Conservation (phyloP, 2,329 filamentous ascomycete species). For the Colletotrichum siamense region DNA sequence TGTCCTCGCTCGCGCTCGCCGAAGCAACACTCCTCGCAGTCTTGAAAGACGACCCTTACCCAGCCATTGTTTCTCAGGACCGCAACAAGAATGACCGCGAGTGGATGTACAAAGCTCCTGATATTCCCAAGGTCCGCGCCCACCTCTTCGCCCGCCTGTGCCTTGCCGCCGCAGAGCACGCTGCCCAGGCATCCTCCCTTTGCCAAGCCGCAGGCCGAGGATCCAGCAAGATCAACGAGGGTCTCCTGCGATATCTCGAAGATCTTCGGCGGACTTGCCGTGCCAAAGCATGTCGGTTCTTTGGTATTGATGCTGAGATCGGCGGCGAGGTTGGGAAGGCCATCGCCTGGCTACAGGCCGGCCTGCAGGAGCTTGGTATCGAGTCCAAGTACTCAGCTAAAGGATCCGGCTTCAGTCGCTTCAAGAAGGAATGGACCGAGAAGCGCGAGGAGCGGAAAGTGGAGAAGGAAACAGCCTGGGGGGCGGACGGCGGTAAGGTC, state of each 20-base stretch:
- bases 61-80: slow-evolving; percentile 79
- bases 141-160: slow-evolving; percentile 88
- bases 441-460: slow-evolving; percentile 80
- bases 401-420: slow-evolving; percentile 61
- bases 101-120: slow-evolving; percentile 94
- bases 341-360: slow-evolving; percentile 86
- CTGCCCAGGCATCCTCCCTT: slow-evolving; percentile 69
- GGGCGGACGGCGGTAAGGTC: slow-evolving; percentile 80
- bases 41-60: slow-evolving; percentile 93
- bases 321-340: slow-evolving; percentile 82
- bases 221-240: slow-evolving; percentile 61
- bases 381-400: slow-evolving; percentile 57
- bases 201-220: slow-evolving; percentile 41
- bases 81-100: slow-evolving; percentile 85
- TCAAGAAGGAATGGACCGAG: slow-evolving; percentile 79
- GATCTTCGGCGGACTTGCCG: slow-evolving; percentile 77
- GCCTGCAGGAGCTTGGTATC: slow-evolving; percentile 76
- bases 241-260: slow-evolving; percentile 74
- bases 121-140: slow-evolving; percentile 87
- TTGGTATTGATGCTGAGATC: slow-evolving; percentile 87
- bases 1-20: slow-evolving; percentile 74
- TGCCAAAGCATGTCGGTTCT: slow-evolving; percentile 87
- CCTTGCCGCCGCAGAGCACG: slow-evolving; percentile 87
- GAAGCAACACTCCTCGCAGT: slow-evolving; percentile 92
- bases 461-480: slow-evolving; percentile 77